Base-by-base conservation (phyloP, 805 yeast genomes). In the Kodamaea kakaduensis region DNA sequence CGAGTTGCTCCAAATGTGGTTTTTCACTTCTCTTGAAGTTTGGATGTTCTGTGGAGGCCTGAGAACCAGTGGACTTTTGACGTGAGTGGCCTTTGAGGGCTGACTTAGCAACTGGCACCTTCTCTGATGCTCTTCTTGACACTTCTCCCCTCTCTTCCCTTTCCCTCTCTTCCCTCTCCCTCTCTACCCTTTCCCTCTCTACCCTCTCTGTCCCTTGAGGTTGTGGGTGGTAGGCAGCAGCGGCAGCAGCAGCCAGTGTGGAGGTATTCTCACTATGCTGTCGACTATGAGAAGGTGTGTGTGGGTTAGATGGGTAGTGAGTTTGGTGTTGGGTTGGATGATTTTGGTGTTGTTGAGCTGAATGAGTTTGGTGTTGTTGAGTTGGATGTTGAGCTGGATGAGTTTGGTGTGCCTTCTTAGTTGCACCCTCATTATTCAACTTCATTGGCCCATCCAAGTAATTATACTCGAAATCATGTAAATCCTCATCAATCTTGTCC, bases 391-490 rank as follows among this genome's bases (percentile, higher is more conserved):
- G 3, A 3, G 14, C 14, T 24, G 7, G 9, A 6, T 7, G 12
- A 9, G 4, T 24, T 10, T 24, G 12, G 26, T 12, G 13, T 12
- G 6, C 18, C 31, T 27, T 27, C 13, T 15, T n/a, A n/a, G n/a
- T n/a, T n/a, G n/a, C n/a, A 4, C 19, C 32, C n/a, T 15, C 21
- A n/a, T 10, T 24, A 13, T 30, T 30, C 32, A 36, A 31, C 20
- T 24, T 32, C 33, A 35, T 22, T 3, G 31, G 36, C 18, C 51
- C 48, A 37, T 65, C 70, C 22, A 63, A 38, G 42, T 66, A 67
- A 34, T 59, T 62, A 38, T 63, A 67, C 21, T 67, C 73, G 37
- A 67, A 67, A 36, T 61, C 69, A 24, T 56, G 65, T 27, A 67
- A 54, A 32, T 64, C 68, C 44, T 67, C 73, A 12, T 67, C 71